A percentile compares a stretch with the other conserved stretches of the same genome.
These are phyloP conservation scores for Pseudogymnoascus verrucosus DNA, from an alignment of 2,329 filamentous ascomycete species.

Conservation along the genomic window DNA sequence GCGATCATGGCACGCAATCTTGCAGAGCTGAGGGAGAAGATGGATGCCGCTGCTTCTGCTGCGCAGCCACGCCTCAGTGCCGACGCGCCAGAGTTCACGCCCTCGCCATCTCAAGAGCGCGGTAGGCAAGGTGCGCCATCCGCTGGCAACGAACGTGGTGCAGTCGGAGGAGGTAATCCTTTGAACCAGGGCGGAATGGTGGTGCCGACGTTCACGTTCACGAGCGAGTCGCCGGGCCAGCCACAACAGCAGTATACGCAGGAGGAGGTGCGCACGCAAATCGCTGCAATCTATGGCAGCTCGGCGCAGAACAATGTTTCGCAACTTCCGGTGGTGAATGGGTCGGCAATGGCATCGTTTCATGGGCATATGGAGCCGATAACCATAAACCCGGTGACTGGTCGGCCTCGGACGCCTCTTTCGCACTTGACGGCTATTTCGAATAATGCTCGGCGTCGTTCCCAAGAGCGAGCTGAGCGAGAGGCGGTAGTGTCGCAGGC, in stretches of 20 bases:
- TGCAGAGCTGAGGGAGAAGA: background rate
- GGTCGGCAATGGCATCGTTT: background rate
- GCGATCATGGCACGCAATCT: background rate
- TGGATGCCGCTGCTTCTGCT: background rate
- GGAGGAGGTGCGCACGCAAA: background rate
- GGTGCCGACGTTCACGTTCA: background rate
- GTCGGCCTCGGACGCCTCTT: background rate
- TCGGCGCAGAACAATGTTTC: background rate
- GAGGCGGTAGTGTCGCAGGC: background rate
- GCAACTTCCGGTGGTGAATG: background rate
- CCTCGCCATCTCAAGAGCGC: background rate
- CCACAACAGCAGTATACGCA: constrained; percentile 1
- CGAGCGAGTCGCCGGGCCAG: background rate
- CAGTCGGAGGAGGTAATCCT: background rate
- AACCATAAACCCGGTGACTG: constrained; percentile 1
- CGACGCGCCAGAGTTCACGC: background rate
- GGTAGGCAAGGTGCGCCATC: background rate
- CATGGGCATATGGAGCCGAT: constrained; percentile 5
- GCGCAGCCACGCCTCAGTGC: background rate
- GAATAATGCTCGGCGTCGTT: constrained; percentile 6
- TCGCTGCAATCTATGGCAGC: background rate
- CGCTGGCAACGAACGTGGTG: background rate
- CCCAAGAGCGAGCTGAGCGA: constrained; percentile 6
- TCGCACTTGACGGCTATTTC: background rate
- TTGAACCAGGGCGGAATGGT: background rate